phyloP scores from a whole-genome alignment of 805 yeast genomes.

The Myxozyma mucilagina region DNA sequence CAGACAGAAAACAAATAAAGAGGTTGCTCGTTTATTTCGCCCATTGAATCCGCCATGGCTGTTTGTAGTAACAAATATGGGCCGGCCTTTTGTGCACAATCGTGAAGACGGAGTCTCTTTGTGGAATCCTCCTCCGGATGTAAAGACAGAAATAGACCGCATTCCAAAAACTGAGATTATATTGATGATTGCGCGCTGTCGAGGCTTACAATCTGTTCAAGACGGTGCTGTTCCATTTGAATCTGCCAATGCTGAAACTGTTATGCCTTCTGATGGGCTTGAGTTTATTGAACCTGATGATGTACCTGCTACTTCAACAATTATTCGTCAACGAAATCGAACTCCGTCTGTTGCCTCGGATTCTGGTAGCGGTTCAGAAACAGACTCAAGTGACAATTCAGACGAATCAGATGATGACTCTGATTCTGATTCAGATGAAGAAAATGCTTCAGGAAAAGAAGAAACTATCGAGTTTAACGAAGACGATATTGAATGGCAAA shows the following conservation, averaged over 20 bases:
- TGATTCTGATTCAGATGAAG: conserved; percentile 24
- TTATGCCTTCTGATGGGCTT: conserved; percentile 3
- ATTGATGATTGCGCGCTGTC: conserved; percentile 42
- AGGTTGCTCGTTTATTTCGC: conserved; percentile 15
- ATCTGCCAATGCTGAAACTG: neutral
- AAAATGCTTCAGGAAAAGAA: conserved; percentile 15
- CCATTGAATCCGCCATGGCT: conserved; percentile 42
- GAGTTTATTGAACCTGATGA: conserved; percentile 14
- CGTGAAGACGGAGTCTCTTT: conserved; percentile 36
- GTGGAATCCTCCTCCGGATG: conserved; percentile 43
- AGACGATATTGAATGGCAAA: conserved; percentile 32
- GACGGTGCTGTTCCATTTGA: conserved; percentile 2
- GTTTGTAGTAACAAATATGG: conserved; percentile 47
- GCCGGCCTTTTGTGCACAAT: conserved; percentile 48
- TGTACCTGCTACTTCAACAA: conserved; percentile 1
- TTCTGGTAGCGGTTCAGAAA: conserved; percentile 28
- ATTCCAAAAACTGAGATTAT: conserved; percentile 41
- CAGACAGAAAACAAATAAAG: conserved; percentile 14
- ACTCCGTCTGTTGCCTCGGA: conserved; percentile 21
- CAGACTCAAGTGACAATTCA: conserved; percentile 12
- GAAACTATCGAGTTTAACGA: conserved; percentile 31
- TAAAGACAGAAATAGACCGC: conserved; percentile 35
- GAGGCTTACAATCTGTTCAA: conserved; percentile 39
- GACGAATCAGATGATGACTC: conserved; percentile 32
- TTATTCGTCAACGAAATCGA: conserved; percentile 28